Evolutionary conservation across 108 stramenopile species (phyloP).

Genomic region (Asterionellopsis glacialis): DNA sequence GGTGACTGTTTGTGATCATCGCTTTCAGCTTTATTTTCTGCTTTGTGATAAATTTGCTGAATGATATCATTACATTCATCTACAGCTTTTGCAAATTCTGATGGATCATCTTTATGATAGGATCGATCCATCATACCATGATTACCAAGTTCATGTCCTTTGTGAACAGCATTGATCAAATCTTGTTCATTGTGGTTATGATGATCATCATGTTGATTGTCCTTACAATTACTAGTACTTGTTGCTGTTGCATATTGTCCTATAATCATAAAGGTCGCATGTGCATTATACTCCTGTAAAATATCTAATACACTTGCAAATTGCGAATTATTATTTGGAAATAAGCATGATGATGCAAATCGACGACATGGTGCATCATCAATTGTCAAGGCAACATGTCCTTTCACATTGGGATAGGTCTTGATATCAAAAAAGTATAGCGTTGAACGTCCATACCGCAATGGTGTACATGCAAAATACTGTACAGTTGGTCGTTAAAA

Average conservation of each 20-base stretch:
- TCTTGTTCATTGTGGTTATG: constrained; percentile 3
- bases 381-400: no score
- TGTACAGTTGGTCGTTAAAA: no score
- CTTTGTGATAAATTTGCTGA: constrained; percentile 10
- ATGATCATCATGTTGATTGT: no score
- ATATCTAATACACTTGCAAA: no score
- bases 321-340: no score
- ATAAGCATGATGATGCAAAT: no score
- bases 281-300: constrained; percentile 12
- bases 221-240: background rate
- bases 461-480: no score
- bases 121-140: constrained; percentile 17
- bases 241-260: background rate
- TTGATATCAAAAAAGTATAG: no score
- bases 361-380: no score
- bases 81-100: constrained; percentile 10
- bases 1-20: no score
- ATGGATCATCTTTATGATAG: constrained; percentile 4
- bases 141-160: constrained; percentile 27
- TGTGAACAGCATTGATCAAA: constrained; percentile 15
- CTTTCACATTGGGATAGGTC: no score
- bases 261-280: constrained; percentile 27
- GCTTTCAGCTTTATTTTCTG: background rate
- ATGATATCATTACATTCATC: constrained; percentile 17
- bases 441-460: no score